Conservation (phyloP, 495 filamentous ascomycete genomes). For the Penicillium manginii region DNA sequence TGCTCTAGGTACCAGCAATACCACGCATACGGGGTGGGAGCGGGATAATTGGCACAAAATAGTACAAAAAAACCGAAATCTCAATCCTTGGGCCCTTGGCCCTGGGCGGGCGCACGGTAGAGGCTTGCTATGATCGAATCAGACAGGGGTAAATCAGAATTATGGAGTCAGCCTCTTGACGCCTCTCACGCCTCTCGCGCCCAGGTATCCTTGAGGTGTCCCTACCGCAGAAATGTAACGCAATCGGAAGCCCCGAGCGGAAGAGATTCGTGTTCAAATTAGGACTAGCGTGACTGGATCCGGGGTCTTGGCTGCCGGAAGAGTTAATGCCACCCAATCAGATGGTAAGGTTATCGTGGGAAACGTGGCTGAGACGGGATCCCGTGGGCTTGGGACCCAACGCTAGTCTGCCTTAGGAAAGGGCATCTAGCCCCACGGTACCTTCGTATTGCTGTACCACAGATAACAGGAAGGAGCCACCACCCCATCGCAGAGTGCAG, state of each 20-base stretch:
- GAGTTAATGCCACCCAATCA: not conserved
- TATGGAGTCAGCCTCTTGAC: not conserved
- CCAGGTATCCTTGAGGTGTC: not conserved
- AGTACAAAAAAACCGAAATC: not conserved
- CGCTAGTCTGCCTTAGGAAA: too few relatives aligned
- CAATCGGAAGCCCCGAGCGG: constrained; percentile 4
- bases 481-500: too few relatives aligned
- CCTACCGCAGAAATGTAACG: constrained; percentile 1
- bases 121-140: not conserved
- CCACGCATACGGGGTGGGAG: not conserved
- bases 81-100: not conserved
- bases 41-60: not conserved
- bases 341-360: not conserved
- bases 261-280: not conserved
- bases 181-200: not conserved
- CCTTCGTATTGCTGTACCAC: too few relatives aligned
- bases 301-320: not conserved
- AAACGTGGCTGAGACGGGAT: constrained; percentile 3
- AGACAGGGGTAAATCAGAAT: not conserved
- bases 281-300: not conserved
- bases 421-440: too few relatives aligned
- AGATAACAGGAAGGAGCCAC: too few relatives aligned
- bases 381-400: not conserved
- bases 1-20: not conserved
- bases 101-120: not conserved